phyloP scores from a whole-genome alignment of 108 stramenopile species.

The Cylindrotheca closterium region DNA sequence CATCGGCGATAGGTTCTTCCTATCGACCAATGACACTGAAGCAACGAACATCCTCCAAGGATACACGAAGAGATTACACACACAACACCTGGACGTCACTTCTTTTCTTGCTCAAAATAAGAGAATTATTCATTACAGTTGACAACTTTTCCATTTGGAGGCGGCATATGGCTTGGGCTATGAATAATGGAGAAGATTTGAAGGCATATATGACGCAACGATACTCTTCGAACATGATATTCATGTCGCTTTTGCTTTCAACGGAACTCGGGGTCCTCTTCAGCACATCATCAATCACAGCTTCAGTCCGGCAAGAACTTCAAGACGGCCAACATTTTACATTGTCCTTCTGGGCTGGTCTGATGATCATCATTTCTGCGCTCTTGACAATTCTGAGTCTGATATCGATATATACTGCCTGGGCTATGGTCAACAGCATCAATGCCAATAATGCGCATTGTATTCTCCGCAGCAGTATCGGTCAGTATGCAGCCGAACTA shows the following conservation, averaged over 20 bases:
- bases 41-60: conserved; percentile 53
- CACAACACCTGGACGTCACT: conserved; percentile 44
- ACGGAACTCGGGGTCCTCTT: conserved; percentile 56
- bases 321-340: conserved; percentile 28
- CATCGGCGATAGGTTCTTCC: no score
- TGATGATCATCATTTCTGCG: conserved; percentile 51
- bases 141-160: conserved; percentile 54
- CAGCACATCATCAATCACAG: conserved; percentile 44
- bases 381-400: conserved; percentile 53
- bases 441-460: conserved; percentile 57
- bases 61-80: conserved; percentile 38
- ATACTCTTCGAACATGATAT: conserved; percentile 63
- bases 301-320: conserved; percentile 39
- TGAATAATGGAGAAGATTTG: conserved; percentile 50
- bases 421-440: conserved; percentile 46
- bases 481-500: conserved; percentile 62
- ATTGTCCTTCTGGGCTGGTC: conserved; percentile 52
- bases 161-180: conserved; percentile 62
- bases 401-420: conserved; percentile 52
- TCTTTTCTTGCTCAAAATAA: conserved; percentile 31
- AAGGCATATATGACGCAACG: conserved; percentile 56
- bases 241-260: conserved; percentile 64
- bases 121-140: conserved; percentile 52
- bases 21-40: conserved; percentile 41
- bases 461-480: conserved; percentile 51